phyloP scores from a whole-genome alignment of 1,284 basidiomycete genomes.

The Fomitiporia mediterranea region DNA sequence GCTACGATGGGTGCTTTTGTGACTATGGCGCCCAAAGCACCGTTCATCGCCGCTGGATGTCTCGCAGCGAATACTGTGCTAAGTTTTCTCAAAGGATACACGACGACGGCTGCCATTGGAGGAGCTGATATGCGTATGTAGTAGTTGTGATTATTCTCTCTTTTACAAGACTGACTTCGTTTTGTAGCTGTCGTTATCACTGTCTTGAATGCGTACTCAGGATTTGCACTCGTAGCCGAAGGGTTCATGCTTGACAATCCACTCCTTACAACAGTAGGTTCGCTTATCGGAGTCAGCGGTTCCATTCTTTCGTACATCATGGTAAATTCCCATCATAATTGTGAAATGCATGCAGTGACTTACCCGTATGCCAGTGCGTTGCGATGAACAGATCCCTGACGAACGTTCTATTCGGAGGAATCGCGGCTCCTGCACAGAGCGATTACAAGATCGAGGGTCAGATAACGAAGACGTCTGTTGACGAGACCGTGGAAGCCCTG shows the following conservation, averaged over 20 bases:
- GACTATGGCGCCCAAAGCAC: slow-evolving; percentile 60
- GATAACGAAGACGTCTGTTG: slow-evolving; percentile 70
- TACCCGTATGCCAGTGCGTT: slow-evolving; percentile 63
- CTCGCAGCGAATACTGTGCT: slow-evolving; percentile 66
- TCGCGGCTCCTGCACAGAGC: slow-evolving; percentile 49
- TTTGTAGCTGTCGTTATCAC: slow-evolving; percentile 77
- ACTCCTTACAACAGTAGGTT: slow-evolving; percentile 74
- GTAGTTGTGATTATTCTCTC: not conserved
- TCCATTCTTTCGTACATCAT: slow-evolving; percentile 90
- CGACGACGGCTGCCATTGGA: slow-evolving; percentile 81
- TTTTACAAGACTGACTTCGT: slow-evolving; percentile 13
- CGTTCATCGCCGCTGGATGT: slow-evolving; percentile 70
- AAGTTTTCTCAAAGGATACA: slow-evolving; percentile 80
- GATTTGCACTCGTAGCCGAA: slow-evolving; percentile 90
- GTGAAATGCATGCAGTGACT: too few species aligned
- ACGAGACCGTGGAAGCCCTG: slow-evolving; percentile 75
- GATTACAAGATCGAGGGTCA: slow-evolving; percentile 76
- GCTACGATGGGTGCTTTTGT: slow-evolving; percentile 74
- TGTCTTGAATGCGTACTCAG: slow-evolving; percentile 83
- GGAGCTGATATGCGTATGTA: slow-evolving; percentile 87
- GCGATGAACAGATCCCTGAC: slow-evolving; percentile 82
- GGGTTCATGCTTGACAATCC: slow-evolving; percentile 88
- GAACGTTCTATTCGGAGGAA: slow-evolving; percentile 80
- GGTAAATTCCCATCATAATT: slow-evolving; percentile 46
- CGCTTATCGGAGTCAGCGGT: slow-evolving; percentile 80